Evolutionary conservation across 495 filamentous ascomycete species (phyloP), one percentile per base, ranked within the genome.

Genomic region (Trichoderma orchidacearum): DNA sequence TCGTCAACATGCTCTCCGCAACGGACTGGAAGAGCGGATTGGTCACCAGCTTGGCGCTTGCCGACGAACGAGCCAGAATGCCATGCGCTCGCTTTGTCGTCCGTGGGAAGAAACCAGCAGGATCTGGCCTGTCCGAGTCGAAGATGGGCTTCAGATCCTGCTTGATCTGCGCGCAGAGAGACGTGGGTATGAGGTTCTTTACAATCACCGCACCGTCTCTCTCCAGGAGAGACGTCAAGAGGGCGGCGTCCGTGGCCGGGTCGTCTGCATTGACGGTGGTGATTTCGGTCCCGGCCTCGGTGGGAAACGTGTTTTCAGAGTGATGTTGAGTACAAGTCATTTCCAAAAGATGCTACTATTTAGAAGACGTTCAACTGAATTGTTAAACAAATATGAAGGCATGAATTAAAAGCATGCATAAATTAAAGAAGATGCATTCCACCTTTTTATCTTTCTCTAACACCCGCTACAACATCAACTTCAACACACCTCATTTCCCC

Each of bases 141-240:
- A 67, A 63, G 17, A 60, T 48, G 12, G 65, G 63, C n/a, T 62
- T 64, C 18, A 66, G 51, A 30, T 67, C 65, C 1, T 36, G 32
- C 35, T 62, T 62, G 52, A 67, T 66, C 29, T 62, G 64, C 18
- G 60, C 57, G 11, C 61, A 60, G 21, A 62, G 41, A 1, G 61
- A 58, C 13, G 45, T 23, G 18, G 63, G 56, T 48, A 67, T 53
- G 17, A 67, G 56, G 12, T 63, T 64, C 27, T 64, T 58, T 8
- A 67, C 59, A 45, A 67, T 62, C 12, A 64, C 60, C 12, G 63
- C 63, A 29, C 65, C 65, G 53, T 55, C 53, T 18, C 53, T 23
- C 31, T 55, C 29, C 1, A 55, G 31, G 31, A 55, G 18, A 28
- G 53, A 55, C 31, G 35, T 31, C 7, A 55, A 15, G 8, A 55